Conservation (phyloP, 75 land plant genomes). For the Sequoia sempervirens region DNA sequence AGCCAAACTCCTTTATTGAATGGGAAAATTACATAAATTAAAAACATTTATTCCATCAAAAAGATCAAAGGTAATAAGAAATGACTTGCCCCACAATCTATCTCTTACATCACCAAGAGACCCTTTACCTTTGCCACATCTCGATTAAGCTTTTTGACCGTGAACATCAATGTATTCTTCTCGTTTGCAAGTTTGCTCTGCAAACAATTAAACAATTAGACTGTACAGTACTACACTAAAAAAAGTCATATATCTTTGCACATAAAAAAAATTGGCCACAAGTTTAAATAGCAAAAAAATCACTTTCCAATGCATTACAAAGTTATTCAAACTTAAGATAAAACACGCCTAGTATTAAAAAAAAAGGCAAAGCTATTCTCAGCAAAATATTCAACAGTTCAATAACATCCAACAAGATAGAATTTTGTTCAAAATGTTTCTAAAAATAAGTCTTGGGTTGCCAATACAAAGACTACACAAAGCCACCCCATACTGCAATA, state of each 20-base stretch:
- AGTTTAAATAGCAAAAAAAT: not conserved
- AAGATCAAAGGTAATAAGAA: too few relatives aligned
- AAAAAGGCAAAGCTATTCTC: not conserved
- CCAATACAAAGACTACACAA: not conserved
- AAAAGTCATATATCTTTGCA: not conserved
- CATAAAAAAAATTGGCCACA: not conserved
- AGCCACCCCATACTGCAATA: not conserved
- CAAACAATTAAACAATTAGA: not conserved
- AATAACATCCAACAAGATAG: not conserved
- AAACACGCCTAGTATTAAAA: not conserved
- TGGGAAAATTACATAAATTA: not conserved
- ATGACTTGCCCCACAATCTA: too few relatives aligned
- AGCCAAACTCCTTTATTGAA: not conserved
- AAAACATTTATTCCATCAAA: not conserved
- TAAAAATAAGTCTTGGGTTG: not conserved
- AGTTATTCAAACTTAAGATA: not conserved
- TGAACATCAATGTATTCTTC: slow-evolving; percentile 46
- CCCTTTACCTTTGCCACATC: slow-evolving; percentile 56
- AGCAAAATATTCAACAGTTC: not conserved
- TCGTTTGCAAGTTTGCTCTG: slow-evolving; percentile 62
- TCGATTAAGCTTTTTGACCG: slow-evolving; percentile 56
- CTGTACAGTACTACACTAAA: not conserved
- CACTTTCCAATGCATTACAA: not conserved
- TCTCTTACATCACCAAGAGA: too few relatives aligned
- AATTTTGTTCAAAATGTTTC: not conserved